Conservation (phyloP, 305 asterid genomes). For the Withania somnifera region DNA sequence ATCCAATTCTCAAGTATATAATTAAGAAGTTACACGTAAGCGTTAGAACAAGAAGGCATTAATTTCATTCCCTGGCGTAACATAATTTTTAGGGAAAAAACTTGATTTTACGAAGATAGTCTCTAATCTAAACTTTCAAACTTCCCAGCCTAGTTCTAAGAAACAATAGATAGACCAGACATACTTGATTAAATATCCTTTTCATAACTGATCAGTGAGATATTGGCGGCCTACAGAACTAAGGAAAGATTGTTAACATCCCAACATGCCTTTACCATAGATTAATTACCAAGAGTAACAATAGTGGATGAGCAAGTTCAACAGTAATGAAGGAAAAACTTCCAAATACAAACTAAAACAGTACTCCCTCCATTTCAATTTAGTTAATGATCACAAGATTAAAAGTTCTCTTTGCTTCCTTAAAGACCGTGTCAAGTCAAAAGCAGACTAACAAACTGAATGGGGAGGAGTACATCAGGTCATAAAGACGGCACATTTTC, state of each 20-base stretch:
- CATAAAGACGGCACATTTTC: too few relatives aligned
- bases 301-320: background rate
- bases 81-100: background rate
- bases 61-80: background rate
- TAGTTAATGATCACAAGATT: too few relatives aligned
- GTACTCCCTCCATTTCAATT: background rate
- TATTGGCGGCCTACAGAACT: background rate
- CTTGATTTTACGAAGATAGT: background rate
- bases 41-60: constrained; percentile 3
- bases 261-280: background rate
- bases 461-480: too few relatives aligned
- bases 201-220: background rate
- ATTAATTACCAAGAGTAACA: background rate
- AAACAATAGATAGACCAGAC: background rate
- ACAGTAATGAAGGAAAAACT: background rate
- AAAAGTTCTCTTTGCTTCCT: too few relatives aligned
- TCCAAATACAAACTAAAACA: background rate
- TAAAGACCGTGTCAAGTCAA: too few relatives aligned
- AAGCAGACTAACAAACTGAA: too few relatives aligned
- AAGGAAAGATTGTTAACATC: background rate
- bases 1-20: background rate
- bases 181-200: background rate
- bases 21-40: background rate
- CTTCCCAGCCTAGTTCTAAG: background rate
- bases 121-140: background rate